Base-by-base conservation (phyloP, 2,329 filamentous ascomycete species). In the Neofusicoccum ribis region DNA sequence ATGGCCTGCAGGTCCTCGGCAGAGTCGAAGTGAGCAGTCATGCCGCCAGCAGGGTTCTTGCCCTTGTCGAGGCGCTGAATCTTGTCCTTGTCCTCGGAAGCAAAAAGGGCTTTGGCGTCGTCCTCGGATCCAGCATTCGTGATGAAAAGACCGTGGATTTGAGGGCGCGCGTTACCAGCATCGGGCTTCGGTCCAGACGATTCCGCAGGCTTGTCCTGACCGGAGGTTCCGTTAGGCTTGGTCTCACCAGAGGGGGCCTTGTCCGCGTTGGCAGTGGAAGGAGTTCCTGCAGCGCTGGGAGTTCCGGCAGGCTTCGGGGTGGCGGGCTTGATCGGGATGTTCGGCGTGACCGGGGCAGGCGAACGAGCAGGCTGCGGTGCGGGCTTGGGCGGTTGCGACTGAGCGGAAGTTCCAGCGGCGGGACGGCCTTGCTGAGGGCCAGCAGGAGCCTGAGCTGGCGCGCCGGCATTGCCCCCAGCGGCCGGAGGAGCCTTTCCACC, bases 61-160 rank as follows among this genome's bases (percentile, higher is more conserved):
- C 88, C 91, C 79, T 92, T 93, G 73, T 83, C 82, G 64, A 86
- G 78, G 72, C 82, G 83, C 63, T 87, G 78, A 69, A 97, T 92
- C 81, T 96, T 97, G 37, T 86, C 76, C 74, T 88, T 89, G 74
- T 97, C 92, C 72, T 96, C 91, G 12, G 95, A 89, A 1, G 87
- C 83, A 74, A 99, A 94, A 27, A 97, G 83, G 39, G 91, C 89
- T 65, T 90, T 89, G 43, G 92, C 90, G 67, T 93, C 91, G 37
- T 97, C 91, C 69, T 94, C 91, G 63, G 86, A 90, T 72, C 89
- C 91, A 23, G 93, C 88, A 72, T 93, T 93, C 81, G 91, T 91
- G 67, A 99, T 89, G 78, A 97, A 99, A 20, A 99, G 86, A 56
- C 91, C 94, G 72, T 92, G 89, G 70, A 90, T 92, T 70, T 86